Evolutionary conservation across 176 grass and related monocot genomes (phyloP).

Genomic region (Echinochloa phyllopogon): DNA sequence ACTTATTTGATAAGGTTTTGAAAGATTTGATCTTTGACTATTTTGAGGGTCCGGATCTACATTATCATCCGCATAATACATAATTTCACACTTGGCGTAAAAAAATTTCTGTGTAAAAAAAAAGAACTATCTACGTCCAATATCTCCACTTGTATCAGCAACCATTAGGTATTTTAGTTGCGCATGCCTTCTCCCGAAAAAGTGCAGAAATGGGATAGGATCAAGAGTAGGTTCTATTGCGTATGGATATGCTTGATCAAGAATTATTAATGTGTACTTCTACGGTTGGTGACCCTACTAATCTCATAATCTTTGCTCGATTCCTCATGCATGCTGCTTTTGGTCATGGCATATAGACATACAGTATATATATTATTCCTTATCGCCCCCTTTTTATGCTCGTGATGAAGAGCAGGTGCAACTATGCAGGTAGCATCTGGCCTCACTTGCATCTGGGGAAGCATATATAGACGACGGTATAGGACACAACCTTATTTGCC

Average conservation of each 20-base stretch:
- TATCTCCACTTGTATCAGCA: not conserved
- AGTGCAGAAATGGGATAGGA: not conserved
- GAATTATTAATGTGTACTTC: not conserved
- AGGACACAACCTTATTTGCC: not conserved
- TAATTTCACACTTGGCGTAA: not conserved
- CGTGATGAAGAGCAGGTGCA: not conserved
- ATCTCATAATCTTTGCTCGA: not conserved
- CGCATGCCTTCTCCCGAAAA: not conserved
- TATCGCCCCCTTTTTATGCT: not conserved
- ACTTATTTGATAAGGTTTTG: too few species aligned
- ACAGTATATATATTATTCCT: not conserved
- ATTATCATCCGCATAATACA: not conserved
- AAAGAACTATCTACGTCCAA: not conserved
- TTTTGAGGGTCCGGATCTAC: too few species aligned
- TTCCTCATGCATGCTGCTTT: not conserved
- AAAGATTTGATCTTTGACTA: not conserved
- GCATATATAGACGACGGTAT: not conserved
- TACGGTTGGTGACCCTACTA: not conserved
- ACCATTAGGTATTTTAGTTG: not conserved
- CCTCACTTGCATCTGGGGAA: constrained; percentile 20
- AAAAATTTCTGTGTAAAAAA: not conserved
- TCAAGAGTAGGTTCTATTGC: not conserved
- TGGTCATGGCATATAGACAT: not conserved
- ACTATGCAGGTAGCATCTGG: constrained; percentile 11
- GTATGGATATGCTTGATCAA: not conserved